Conservation (phyloP, 768 basidiomycete species). For the Podaxis rugospora region DNA sequence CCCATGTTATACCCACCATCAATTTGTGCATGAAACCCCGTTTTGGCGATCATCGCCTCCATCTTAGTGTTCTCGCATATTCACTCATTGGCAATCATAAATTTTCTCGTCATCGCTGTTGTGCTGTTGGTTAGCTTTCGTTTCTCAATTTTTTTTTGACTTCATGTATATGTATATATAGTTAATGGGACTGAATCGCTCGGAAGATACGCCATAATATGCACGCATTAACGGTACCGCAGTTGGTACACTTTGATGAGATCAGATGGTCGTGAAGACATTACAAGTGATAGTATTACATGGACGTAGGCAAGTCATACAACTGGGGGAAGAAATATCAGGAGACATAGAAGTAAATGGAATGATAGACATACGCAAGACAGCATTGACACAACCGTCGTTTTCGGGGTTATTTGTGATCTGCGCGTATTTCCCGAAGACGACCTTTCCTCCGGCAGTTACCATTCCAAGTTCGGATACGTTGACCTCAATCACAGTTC, state of each 20-base stretch:
- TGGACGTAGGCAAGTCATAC: slow-evolving; percentile 19
- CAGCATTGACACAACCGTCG: slow-evolving; percentile 94
- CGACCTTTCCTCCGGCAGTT: slow-evolving; percentile 93
- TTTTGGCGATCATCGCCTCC: background rate
- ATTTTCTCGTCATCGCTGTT: no score
- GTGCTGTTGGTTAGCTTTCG: no score
- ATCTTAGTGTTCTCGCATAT: background rate
- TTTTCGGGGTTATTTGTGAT: slow-evolving; percentile 95
- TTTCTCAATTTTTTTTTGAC: background rate
- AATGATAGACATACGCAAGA: slow-evolving; percentile 64
- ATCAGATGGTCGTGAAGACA: background rate
- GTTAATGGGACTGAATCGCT: background rate
- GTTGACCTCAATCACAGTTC: slow-evolving; percentile 97
- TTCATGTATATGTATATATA: background rate
- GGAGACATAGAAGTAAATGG: background rate
- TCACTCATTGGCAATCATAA: background rate
- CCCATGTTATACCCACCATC: slow-evolving; percentile 4
- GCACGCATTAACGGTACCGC: background rate
- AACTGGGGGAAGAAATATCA: slow-evolving; percentile 18
- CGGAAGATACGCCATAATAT: background rate
- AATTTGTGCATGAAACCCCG: background rate
- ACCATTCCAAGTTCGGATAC: slow-evolving; percentile 98
- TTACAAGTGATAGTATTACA: slow-evolving; percentile 9
- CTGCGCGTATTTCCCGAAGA: slow-evolving; percentile 91
- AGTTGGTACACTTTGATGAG: background rate